These are phyloP conservation scores for Ceratocystiopsis sp. DNA, from an alignment of 2,329 filamentous ascomycete species.

Conservation along the genomic window DNA sequence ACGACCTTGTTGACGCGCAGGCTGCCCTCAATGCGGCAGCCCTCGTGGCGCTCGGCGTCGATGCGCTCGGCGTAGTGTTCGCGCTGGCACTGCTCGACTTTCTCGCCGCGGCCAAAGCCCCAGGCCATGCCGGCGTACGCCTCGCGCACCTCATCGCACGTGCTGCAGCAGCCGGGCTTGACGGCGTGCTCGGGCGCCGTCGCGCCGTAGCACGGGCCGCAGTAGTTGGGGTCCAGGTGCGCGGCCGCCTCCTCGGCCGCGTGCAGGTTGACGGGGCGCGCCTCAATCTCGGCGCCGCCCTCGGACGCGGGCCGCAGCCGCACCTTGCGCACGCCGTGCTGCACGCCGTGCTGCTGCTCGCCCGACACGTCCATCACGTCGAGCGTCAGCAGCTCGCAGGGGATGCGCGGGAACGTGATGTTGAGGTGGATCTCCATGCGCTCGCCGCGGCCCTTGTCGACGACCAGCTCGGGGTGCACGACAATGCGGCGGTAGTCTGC, in stretches of 20 bases:
- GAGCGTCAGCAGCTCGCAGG: conserved; percentile 87
- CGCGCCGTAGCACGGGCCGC: conserved; percentile 84
- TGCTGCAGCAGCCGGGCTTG: conserved; percentile 90
- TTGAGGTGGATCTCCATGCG: conserved; percentile 99
- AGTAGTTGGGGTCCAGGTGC: conserved; percentile 85
- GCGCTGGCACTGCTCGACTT: conserved; percentile 85
- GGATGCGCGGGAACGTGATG: conserved; percentile 83
- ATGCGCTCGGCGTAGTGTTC: conserved; percentile 87
- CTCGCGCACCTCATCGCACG: conserved; percentile 89
- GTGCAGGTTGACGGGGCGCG: conserved; percentile 53
- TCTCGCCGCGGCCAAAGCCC: conserved; percentile 86
- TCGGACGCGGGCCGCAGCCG: conserved; percentile 55
- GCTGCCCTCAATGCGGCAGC: conserved; percentile 82
- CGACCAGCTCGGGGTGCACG: conserved; percentile 81
- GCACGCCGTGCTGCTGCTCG: conserved; percentile 86
- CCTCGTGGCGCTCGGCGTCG: conserved; percentile 75
- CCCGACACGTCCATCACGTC: conserved; percentile 99
- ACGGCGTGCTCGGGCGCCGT: conserved; percentile 48
- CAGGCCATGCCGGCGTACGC: conserved; percentile 80
- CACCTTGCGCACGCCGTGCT: conserved; percentile 85
- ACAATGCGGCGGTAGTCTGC: conserved; percentile 72
- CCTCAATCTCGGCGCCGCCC: conserved; percentile 60
- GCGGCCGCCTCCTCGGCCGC: conserved; percentile 46
- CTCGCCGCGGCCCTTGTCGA: conserved; percentile 94
- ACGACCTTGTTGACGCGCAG: conserved; percentile 96